Base-by-base conservation (phyloP, 108 stramenopile species). In the Aureococcus anophagefferens region DNA sequence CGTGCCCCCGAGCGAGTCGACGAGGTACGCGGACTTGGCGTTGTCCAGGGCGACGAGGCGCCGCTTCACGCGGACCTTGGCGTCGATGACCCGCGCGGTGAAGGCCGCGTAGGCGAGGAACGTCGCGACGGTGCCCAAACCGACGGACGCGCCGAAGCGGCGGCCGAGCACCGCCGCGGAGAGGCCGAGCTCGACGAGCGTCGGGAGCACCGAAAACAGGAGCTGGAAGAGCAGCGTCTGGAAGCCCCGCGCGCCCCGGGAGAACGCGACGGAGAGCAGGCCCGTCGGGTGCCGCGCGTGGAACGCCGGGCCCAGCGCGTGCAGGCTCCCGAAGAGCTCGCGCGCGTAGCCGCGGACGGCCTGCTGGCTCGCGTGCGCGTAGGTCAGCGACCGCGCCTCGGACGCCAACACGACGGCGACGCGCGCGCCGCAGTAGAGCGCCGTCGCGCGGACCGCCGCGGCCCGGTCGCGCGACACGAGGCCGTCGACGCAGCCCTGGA, bases 211-310 rank as follows among this genome's bases (percentile, higher is more conserved):
- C 33, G 71, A 72, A 17, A 72, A 72, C 15, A 72, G 30, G 18
- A 72, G 4, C 63, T 72, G 71, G 63, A 72, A 72, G 30, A 72
- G 63, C 63, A 72, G 46, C 33, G 63, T 72, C 11, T 72, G 62
- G 63, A 72, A 72, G 59, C 71, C 71, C 25, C 71, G 71, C 7
- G 63, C 63, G 9, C 62, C 71, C 18, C 71, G 14, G 7, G 59
- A 16, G 33, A 59, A 72, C 17, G 71, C 71, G 15, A 72, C 71
- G n/a, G 63, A 64, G 4, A 72, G 30, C 29, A 64, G 30, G 4
- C 71, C 71, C 36, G 62, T 34, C 14, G 71, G 71, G 29, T 59
- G 32, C 11, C 5, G 1, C 51, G 64, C 3, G 59, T 72, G 71
- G 29, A 72, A 72, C 7, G 1, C 15, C 5, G 71, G 4, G 14